Conservation (phyloP, 2,329 filamentous ascomycete genomes). For the Pezicula neosporulosa region DNA sequence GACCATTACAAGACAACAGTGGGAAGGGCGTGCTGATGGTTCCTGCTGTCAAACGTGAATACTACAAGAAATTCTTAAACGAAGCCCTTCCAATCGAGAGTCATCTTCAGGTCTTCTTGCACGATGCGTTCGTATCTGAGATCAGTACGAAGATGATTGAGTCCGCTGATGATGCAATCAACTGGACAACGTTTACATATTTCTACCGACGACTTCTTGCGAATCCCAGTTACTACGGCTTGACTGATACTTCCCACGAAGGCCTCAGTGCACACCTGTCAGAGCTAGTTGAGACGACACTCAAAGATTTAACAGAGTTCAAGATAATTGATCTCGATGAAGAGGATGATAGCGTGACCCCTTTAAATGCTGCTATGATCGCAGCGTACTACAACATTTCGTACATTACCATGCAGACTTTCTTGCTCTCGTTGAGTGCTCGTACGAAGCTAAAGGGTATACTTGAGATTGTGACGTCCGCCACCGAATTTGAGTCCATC, state of each 20-base stretch:
- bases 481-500: constrained; percentile 92
- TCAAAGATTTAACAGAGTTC: constrained; percentile 86
- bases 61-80: constrained; percentile 98
- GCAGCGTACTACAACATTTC: constrained; percentile 99
- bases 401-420: constrained; percentile 98
- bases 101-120: constrained; percentile 84
- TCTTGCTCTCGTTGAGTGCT: constrained; percentile 83
- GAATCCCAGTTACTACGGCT: constrained; percentile 94
- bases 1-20: constrained; percentile 72
- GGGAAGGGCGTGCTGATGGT: constrained; percentile 96
- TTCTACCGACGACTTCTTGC: constrained; percentile 93
- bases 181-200: constrained; percentile 98
- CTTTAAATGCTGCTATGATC: constrained; percentile 96
- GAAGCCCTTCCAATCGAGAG: constrained; percentile 95
- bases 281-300: constrained; percentile 86
- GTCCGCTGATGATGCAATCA: constrained; percentile 93
- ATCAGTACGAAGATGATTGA: constrained; percentile 95
- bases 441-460: constrained; percentile 96
- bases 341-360: constrained; percentile 83
- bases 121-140: constrained; percentile 95
- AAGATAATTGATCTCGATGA: constrained; percentile 96
- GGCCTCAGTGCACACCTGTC: constrained; percentile 92
- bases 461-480: constrained; percentile 93
- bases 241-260: constrained; percentile 85
- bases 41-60: constrained; percentile 88